Base-by-base conservation (phyloP, 2,329 filamentous ascomycete genomes). In the Colletotrichum paranaense region DNA sequence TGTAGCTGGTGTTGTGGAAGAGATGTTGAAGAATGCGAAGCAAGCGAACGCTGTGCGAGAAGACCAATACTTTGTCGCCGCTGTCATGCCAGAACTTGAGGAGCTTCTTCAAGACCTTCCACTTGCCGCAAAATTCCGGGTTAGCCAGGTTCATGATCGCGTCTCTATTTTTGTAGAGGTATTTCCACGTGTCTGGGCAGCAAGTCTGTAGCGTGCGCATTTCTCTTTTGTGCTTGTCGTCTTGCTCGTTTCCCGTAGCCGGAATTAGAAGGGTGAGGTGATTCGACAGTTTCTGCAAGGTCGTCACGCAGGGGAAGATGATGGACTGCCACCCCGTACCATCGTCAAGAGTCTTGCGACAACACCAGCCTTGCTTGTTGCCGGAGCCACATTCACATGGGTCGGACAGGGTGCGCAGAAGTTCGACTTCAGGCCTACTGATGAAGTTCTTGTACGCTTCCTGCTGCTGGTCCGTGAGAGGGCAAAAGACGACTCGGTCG, bases 101-200 rank as follows among this genome's bases (percentile, higher is more conserved):
- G 4, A 99, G 86, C 77, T 94, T 95, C 81, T 92, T 94, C 35
- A 99, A 82, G 1, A 99, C 91, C 79, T 94, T 95, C 97, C 97
- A 99, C 82, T 99, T 99, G 4, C 97, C 97, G 79, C 97, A 99
- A 76, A 95, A 98, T 70, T 97, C 93, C 0, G 94, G 93, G 77
- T 98, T 95, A 1, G 95, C 92, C 63, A 95, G 92, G 77, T 93
- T 93, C 63, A 94, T 83, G 72, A 98, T 92, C 9, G 91, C 94
- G 77, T 98, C 94, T 56, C 94, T 89, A 24, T 92, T 90, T 12
- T 86, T 86, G 79, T 95, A 97, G 0, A 98, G 86, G 24, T 91
- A 85, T 78, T 91, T 86, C 94, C 95, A 98, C 2, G 87, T 85
- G 46, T 93, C 87, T 0, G 97, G 96, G 19, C 95, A 85, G 67